Conservation (phyloP, 192 early-diverging fungal genomes). For the Podila minutissima region DNA sequence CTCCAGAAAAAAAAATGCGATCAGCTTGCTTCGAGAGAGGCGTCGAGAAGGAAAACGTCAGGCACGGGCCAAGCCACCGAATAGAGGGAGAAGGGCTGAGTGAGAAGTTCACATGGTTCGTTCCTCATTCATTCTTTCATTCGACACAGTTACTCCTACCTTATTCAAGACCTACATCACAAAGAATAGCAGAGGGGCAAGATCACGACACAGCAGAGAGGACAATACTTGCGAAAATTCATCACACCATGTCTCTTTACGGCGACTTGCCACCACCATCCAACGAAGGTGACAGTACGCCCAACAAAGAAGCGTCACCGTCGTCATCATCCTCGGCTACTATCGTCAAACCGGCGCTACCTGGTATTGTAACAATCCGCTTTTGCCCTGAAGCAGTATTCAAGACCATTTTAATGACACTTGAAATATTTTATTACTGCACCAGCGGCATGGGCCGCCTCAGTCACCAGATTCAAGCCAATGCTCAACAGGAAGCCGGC, state of each 20-base stretch:
- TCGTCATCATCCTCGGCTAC: not conserved
- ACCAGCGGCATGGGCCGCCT: slow-evolving; percentile 53
- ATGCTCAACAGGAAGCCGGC: slow-evolving; percentile 57
- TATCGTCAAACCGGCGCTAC: slow-evolving; percentile 25
- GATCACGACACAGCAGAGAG: not conserved
- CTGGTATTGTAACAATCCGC: slow-evolving; percentile 22
- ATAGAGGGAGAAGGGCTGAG: too few relatives aligned
- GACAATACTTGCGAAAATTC: too few relatives aligned
- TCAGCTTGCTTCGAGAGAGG: too few relatives aligned
- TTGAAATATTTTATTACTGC: too few relatives aligned
- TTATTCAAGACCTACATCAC: too few relatives aligned
- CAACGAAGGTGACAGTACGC: slow-evolving; percentile 4
- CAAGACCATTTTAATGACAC: not conserved
- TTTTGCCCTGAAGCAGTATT: not conserved
- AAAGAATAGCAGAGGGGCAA: not conserved
- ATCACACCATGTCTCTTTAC: slow-evolving; percentile 51
- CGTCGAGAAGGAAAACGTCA: too few relatives aligned
- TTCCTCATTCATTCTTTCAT: too few relatives aligned
- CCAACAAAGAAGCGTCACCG: slow-evolving; percentile 1
- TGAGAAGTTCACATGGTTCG: too few relatives aligned
- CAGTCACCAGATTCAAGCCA: slow-evolving; percentile 52
- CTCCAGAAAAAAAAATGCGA: too few relatives aligned
- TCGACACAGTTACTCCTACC: too few relatives aligned
- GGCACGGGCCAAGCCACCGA: too few relatives aligned
- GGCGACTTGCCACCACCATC: slow-evolving; percentile 56